Evolutionary conservation across 2,329 filamentous ascomycete genomes (phyloP), one percentile per base, ranked within the genome.

Genomic region (Neofusicoccum laricinum): DNA sequence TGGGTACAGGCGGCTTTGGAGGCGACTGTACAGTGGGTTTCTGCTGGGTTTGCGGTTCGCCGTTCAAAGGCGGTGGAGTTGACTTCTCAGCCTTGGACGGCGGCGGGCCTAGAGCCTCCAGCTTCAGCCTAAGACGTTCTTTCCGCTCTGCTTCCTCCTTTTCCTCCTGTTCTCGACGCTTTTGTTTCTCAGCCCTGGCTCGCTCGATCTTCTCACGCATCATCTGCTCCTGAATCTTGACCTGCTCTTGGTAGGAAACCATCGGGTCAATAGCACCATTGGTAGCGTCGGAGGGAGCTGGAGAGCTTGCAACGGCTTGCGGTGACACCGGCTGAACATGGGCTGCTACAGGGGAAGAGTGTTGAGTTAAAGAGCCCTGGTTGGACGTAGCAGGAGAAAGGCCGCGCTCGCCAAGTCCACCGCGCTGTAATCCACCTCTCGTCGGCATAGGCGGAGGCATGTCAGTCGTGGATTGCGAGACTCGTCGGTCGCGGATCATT

Each of bases 141-240:
- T 86, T 84, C 65, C 83, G 85, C 17, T 86, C 90, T n/a, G 87
- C 88, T 71, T 92, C 89, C 70, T 91, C 88, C n/a, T 82, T 84
- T 19, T 85, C 88, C 69, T 90, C 88, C 73, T 92, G 85, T 66
- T 86, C 67, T 59, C 65, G 79, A 53, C 86, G 82, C 64, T 89
- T 84, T 71, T 90, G 88, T 71, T 88, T 87, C 19, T 89, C 90
- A 61, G 87, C 86, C 71, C 84, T 86, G 14, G 90, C 89, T 58
- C 86, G 79, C 70, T 93, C 89, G 6, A 88, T 83, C 43, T 86
- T 86, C 70, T 91, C 88, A 41, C 84, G 84, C 90, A 93, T 93
- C 21, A 91, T 79, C 36, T 84, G 82, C 73, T 84, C 77, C 83
- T 90, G 83, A 81, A 90, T 78, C 86, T 90, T 71, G 79, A 85